phyloP scores from a whole-genome alignment of 23 red algal species.

The Gracilaria vermiculophylla region DNA sequence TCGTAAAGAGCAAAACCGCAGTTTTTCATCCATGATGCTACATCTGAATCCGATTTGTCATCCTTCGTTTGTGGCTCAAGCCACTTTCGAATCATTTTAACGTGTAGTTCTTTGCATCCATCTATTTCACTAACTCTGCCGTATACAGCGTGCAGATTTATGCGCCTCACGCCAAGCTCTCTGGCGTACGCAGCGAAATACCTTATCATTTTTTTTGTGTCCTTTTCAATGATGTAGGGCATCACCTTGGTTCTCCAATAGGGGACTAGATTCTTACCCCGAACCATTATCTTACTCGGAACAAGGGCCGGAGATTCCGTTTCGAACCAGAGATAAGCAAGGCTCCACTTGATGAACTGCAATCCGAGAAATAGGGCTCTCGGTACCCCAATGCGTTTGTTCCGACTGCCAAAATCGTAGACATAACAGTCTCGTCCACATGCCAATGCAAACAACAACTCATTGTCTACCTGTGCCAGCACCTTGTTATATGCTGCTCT shows the following conservation, averaged over 20 bases:
- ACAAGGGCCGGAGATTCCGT: constrained; percentile 9
- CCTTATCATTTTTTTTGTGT: constrained; percentile 55
- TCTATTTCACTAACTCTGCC: constrained; percentile 33
- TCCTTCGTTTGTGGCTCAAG: background rate
- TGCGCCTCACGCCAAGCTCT: constrained; percentile 6
- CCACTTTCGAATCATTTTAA: constrained; percentile 39
- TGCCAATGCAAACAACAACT: constrained; percentile 45
- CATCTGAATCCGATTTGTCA: background rate
- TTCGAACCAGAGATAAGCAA: constrained; percentile 62
- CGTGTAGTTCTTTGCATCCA: constrained; percentile 41
- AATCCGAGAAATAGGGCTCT: constrained; percentile 51
- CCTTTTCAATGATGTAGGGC: constrained; percentile 45
- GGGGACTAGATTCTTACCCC: constrained; percentile 57
- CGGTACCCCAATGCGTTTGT: constrained; percentile 23
- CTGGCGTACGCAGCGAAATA: constrained; percentile 55
- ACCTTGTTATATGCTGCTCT: constrained; percentile 34
- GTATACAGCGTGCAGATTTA: constrained; percentile 50
- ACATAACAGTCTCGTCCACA: constrained; percentile 47
- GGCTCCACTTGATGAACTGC: constrained; percentile 52
- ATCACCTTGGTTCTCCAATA: constrained; percentile 47
- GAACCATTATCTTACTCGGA: constrained; percentile 38
- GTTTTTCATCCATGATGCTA: constrained; percentile 15
- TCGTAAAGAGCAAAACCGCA: constrained; percentile 46
- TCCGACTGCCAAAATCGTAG: constrained; percentile 59
- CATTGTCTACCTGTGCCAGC: constrained; percentile 26